Percentiles rank a stretch among this genome's conserved stretches.
phyloP scores from a whole-genome alignment of 1,284 basidiomycete species.

The Puccinia polysora region DNA sequence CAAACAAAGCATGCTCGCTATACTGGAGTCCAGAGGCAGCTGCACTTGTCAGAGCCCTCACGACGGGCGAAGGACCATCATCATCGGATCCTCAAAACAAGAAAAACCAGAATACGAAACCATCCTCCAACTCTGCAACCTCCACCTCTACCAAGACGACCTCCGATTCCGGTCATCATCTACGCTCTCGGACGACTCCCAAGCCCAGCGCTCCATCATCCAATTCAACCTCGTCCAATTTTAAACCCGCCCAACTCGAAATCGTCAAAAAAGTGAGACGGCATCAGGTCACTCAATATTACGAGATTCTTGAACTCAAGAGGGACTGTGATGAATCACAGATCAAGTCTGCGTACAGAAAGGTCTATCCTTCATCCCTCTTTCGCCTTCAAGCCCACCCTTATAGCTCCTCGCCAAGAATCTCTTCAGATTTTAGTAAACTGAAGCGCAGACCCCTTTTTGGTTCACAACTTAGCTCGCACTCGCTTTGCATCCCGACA shows the following conservation, averaged over 20 bases:
- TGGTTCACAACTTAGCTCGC: slow-evolving; percentile 66
- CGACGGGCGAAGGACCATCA: slow-evolving; percentile 57
- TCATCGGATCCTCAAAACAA: slow-evolving; percentile 55
- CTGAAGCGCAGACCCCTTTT: not conserved
- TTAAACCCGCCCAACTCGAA: slow-evolving; percentile 75
- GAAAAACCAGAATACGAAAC: slow-evolving; percentile 61
- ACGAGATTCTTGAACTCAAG: slow-evolving; percentile 81
- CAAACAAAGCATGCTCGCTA: slow-evolving; percentile 78
- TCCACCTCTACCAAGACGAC: slow-evolving; percentile 54
- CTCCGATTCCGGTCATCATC: slow-evolving; percentile 48
- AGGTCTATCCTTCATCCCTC: slow-evolving; percentile 59
- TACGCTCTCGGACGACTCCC: not conserved
- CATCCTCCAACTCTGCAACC: slow-evolving; percentile 63
- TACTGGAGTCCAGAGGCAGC: slow-evolving; percentile 75
- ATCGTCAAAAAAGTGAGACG: slow-evolving; percentile 79
- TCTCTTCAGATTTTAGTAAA: too few relatives aligned
- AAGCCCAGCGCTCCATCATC: slow-evolving; percentile 9
- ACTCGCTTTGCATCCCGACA: slow-evolving; percentile 89
- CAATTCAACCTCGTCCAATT: slow-evolving; percentile 52
- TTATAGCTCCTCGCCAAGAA: too few relatives aligned
- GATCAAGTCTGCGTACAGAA: slow-evolving; percentile 94
- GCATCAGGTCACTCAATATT: slow-evolving; percentile 86
- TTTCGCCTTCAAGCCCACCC: not conserved
- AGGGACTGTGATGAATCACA: slow-evolving; percentile 81
- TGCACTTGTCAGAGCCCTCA: slow-evolving; percentile 63